Evolutionary conservation across 768 basidiomycete species (phyloP), one percentile per base, ranked within the genome.

Genomic region (Daedaleopsis sinensis): DNA sequence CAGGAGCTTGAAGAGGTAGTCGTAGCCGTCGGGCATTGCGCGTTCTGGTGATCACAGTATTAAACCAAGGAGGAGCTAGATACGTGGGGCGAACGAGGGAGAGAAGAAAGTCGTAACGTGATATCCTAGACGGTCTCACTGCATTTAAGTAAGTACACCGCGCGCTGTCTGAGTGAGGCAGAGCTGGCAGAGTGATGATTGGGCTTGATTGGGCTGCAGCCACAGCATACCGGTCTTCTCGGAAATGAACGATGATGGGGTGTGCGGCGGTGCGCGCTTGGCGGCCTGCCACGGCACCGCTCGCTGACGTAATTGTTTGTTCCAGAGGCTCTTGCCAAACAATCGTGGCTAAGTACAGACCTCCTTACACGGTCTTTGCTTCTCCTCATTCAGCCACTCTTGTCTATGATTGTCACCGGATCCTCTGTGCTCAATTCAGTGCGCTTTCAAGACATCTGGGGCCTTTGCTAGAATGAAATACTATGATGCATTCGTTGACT

Each of bases 1-100:
- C 68, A 95, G 87, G 58, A 94, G 90, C 80, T 94, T 95, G 84
- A 95, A 94, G 72, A 95, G 91, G 72, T 89, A 94, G 81, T 95
- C 93, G 86, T 94, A 95, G 75, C 93, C 93, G 78, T 89, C 90
- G 69, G 92, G 69, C 71, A 72, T 72, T 23, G 19, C 57, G 18
- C 27, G 27, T 32, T 32, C 27, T 32, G 7, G 27, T 32, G 27
- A 3, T 32, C 27, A 32, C n/a, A n/a, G n/a, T n/a, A n/a, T n/a
- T n/a, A n/a, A n/a, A n/a, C n/a, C n/a, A n/a, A n/a, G n/a, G n/a
- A n/a, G n/a, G n/a, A n/a, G n/a, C n/a, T n/a, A n/a, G n/a, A n/a
- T n/a, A n/a, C n/a, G n/a, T n/a, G n/a, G n/a, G n/a, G n/a, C n/a
- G n/a, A n/a, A n/a, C n/a, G n/a, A n/a, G n/a, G n/a, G n/a, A 32